phyloP scores from a whole-genome alignment of 1,284 basidiomycete species.

The Dichomitus squalens region DNA sequence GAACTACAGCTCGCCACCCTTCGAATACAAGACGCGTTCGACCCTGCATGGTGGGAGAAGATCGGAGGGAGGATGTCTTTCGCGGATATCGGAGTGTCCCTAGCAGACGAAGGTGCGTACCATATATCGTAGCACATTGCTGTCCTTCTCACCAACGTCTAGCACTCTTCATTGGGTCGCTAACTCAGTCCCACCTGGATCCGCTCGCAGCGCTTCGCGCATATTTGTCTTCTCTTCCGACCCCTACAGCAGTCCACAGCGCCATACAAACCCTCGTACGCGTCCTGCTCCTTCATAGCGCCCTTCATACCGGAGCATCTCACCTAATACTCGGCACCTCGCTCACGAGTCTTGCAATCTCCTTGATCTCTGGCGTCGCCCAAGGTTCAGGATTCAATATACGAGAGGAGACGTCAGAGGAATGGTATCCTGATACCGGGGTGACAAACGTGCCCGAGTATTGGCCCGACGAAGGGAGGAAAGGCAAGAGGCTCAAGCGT shows the following conservation, averaged over 20 bases:
- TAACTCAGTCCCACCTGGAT: conserved; percentile 21
- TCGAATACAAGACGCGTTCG: conserved; percentile 73
- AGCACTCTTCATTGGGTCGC: conserved; percentile 31
- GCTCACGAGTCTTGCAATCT: conserved; percentile 78
- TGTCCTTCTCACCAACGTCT: conserved; percentile 11
- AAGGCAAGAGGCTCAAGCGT: conserved; percentile 10
- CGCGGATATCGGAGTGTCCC: conserved; percentile 43
- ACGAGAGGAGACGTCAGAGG: conserved; percentile 71
- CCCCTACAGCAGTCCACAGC: conserved; percentile 71
- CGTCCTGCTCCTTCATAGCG: conserved; percentile 70
- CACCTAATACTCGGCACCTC: conserved; percentile 84
- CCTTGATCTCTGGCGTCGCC: conserved; percentile 75
- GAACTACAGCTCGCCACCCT: conserved; percentile 61
- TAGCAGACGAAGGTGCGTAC: conserved; percentile 55
- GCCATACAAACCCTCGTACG: conserved; percentile 68
- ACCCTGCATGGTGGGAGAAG: conserved; percentile 63
- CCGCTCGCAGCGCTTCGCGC: conserved; percentile 54
- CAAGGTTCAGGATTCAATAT: conserved; percentile 82
- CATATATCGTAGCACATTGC: background rate
- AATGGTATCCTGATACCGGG: conserved; percentile 47
- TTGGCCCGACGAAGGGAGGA: background rate
- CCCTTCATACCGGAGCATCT: conserved; percentile 59
- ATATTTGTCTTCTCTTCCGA: conserved; percentile 75
- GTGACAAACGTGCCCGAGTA: background rate
- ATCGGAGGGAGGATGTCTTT: conserved; percentile 36